A percentile compares a stretch with the other conserved stretches of the same genome.
Conservation (phyloP, 208 protist species). For the Trypanosoma cruzi region DNA sequence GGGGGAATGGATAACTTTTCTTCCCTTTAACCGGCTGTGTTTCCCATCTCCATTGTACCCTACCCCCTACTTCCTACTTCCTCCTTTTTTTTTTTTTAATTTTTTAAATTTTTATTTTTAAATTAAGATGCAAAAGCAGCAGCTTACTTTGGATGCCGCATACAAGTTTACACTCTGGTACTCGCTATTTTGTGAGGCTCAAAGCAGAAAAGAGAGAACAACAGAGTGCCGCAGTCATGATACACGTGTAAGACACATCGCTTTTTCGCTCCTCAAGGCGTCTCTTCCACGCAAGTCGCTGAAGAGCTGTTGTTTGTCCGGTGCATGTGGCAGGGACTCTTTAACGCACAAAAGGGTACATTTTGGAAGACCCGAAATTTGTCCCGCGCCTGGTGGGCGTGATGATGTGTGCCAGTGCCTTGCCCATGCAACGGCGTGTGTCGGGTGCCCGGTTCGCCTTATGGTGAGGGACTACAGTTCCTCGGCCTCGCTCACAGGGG, state of each 20-base stretch:
- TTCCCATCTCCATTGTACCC: neutral
- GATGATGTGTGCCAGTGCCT: constrained; percentile 71
- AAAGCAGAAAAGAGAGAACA: constrained; percentile 8
- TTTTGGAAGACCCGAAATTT: constrained; percentile 36
- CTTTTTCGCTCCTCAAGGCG: constrained; percentile 36
- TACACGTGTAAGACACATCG: constrained; percentile 35
- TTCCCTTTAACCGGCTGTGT: neutral
- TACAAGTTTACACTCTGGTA: constrained; percentile 78
- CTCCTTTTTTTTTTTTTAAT: constrained; percentile 10
- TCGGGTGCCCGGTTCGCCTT: constrained; percentile 41
- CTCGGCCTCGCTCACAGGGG: constrained; percentile 34
- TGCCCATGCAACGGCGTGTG: constrained; percentile 47
- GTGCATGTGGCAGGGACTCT: constrained; percentile 37
- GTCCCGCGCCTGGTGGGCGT: constrained; percentile 30
- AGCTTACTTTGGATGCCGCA: constrained; percentile 72
- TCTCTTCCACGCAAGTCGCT: constrained; percentile 42
- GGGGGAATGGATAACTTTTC: neutral
- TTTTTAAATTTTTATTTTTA: no score
- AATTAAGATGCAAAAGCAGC: constrained; percentile 30
- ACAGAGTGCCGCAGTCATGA: constrained; percentile 4
- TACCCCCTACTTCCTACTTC: no score
- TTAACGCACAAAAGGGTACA: constrained; percentile 33
- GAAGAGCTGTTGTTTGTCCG: constrained; percentile 58
- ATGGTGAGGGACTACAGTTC: constrained; percentile 49
- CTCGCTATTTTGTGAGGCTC: constrained; percentile 33